Conservation (phyloP, 306 rosid genomes). For the Pterocarpus macrocarpus region DNA sequence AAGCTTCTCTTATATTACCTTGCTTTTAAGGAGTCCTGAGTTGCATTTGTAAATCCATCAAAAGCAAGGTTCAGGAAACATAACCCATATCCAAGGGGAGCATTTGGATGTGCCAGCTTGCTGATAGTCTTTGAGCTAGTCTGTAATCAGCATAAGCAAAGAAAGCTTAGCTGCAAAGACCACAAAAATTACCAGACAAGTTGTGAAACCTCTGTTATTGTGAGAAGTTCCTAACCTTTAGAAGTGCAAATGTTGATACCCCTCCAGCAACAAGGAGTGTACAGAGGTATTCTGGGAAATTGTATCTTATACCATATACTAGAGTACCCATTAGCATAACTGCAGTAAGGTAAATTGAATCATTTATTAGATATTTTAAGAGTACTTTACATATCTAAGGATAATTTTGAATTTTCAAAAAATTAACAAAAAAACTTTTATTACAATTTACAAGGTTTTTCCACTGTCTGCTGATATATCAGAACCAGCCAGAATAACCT, state of each 20-base stretch:
- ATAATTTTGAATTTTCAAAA: too few species aligned
- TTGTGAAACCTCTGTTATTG: slow-evolving; percentile 30
- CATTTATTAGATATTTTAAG: too few species aligned
- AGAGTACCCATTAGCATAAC: slow-evolving; percentile 98
- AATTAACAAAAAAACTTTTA: too few species aligned
- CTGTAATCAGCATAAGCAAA: slow-evolving; percentile 59
- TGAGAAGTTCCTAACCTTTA: slow-evolving; percentile 67
- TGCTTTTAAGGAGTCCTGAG: slow-evolving; percentile 91
- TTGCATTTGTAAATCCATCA: slow-evolving; percentile 99
- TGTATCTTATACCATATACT: slow-evolving; percentile 80
- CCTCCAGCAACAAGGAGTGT: slow-evolving; percentile 96
- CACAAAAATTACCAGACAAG: slow-evolving; percentile 9
- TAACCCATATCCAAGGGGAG: slow-evolving; percentile 95
- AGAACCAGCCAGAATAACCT: too few species aligned
- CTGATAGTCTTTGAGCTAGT: slow-evolving; percentile 92
- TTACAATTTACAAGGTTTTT: too few species aligned
- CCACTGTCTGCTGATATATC: too few species aligned
- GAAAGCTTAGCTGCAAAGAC: background rate
- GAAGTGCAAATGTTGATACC: slow-evolving; percentile 86
- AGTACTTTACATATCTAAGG: too few species aligned
- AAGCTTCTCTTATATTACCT: slow-evolving; percentile 58
- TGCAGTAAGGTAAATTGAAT: slow-evolving; percentile 56
- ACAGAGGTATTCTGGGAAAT: slow-evolving; percentile 84
- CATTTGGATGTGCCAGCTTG: slow-evolving; percentile 96
- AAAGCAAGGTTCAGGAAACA: slow-evolving; percentile 95